Evolutionary conservation across 2,329 filamentous ascomycete species (phyloP).

Genomic region (Myriosclerotinia curreyana): DNA sequence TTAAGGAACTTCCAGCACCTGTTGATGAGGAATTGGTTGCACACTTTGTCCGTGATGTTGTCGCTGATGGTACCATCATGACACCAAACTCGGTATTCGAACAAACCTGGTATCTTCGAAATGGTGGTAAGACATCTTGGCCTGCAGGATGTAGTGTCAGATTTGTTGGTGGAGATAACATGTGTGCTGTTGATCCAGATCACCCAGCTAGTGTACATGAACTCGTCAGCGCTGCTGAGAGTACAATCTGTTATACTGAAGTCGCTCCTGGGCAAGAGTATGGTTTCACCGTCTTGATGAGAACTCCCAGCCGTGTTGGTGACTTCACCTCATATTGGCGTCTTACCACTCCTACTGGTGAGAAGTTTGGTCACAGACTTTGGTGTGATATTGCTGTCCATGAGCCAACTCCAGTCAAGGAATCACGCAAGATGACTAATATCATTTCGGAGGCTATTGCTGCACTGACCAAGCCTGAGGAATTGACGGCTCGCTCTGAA

Average conservation of each 20-base stretch:
- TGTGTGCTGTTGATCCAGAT: constrained; percentile 83
- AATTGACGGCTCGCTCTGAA: no score
- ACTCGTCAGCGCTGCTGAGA: constrained; percentile 76
- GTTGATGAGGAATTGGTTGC: constrained; percentile 51
- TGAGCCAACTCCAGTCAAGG: constrained; percentile 35
- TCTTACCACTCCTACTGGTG: constrained; percentile 74
- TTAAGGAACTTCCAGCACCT: constrained; percentile 37
- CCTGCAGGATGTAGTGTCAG: constrained; percentile 85
- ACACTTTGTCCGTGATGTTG: constrained; percentile 72
- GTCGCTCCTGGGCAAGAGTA: constrained; percentile 72
- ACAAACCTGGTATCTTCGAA: constrained; percentile 89
- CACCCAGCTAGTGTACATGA: constrained; percentile 76
- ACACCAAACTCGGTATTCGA: constrained; percentile 71
- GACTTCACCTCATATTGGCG: constrained; percentile 96
- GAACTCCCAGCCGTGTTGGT: constrained; percentile 72
- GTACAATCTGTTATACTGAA: constrained; percentile 67
- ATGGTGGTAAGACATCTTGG: constrained; percentile 77
- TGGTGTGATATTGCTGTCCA: constrained; percentile 89
- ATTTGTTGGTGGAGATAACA: constrained; percentile 92
- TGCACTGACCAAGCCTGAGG: no score
- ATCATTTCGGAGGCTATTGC: no score
- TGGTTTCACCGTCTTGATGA: constrained; percentile 80
- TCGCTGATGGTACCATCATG: constrained; percentile 74
- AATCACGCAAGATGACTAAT: constrained; percentile 30
- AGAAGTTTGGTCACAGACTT: constrained; percentile 85